phyloP scores from a whole-genome alignment of 495 filamentous ascomycete species.

The Sabuloglossum arenarium region DNA sequence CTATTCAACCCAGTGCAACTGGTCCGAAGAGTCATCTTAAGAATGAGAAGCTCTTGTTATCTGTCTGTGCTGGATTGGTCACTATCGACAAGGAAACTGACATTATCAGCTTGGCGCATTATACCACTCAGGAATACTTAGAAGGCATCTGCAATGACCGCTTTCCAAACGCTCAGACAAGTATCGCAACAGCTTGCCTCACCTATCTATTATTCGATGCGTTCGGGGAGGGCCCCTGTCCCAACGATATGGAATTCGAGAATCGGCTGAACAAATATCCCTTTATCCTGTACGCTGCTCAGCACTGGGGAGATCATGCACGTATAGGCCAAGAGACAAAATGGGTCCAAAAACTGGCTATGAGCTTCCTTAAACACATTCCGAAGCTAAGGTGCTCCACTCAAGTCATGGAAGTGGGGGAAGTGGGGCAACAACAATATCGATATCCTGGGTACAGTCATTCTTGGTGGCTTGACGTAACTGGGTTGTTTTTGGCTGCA shows the following conservation, averaged over 20 bases:
- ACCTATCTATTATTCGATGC: slow-evolving; percentile 23
- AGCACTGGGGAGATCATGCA: slow-evolving; percentile 25
- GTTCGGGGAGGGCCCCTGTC: slow-evolving; percentile 11
- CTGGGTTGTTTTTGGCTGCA: slow-evolving; percentile 10
- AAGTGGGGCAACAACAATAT: neutral
- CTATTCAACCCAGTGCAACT: slow-evolving; percentile 13
- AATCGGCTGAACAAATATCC: slow-evolving; percentile 11
- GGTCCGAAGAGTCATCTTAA: slow-evolving; percentile 17
- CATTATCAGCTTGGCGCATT: slow-evolving; percentile 31
- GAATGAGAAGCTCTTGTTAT: slow-evolving; percentile 19
- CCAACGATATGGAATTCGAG: slow-evolving; percentile 13
- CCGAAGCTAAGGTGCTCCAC: neutral
- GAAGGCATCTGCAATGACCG: slow-evolving; percentile 15
- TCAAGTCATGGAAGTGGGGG: neutral
- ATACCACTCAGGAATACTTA: slow-evolving; percentile 33
- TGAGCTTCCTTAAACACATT: neutral
- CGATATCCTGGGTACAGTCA: slow-evolving; percentile 5
- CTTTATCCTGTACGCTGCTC: slow-evolving; percentile 22
- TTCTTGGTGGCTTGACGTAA: slow-evolving; percentile 6
- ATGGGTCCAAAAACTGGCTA: neutral
- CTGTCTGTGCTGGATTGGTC: slow-evolving; percentile 31
- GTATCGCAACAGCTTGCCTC: slow-evolving; percentile 21
- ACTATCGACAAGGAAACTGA: slow-evolving; percentile 24
- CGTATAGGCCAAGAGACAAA: neutral
- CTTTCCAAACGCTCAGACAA: slow-evolving; percentile 17